phyloP scores from a whole-genome alignment of 2,329 filamentous ascomycete species.

The Magnaporthiopsis incrustans region DNA sequence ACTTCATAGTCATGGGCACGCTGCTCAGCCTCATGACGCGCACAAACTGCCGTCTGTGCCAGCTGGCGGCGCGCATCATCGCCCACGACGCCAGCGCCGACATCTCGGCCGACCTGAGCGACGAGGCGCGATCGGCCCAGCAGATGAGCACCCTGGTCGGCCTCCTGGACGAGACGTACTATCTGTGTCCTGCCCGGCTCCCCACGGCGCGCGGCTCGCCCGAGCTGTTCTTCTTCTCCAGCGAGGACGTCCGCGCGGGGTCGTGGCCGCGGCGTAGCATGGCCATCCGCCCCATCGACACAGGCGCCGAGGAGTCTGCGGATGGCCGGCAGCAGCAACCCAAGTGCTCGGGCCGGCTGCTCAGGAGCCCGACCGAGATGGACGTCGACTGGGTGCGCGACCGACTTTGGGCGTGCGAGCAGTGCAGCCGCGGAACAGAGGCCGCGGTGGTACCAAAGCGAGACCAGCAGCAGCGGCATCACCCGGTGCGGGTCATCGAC shows the following conservation, averaged over 20 bases:
- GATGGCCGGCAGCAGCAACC: not conserved
- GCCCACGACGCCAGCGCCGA: slow-evolving; percentile 2
- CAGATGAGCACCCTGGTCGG: not conserved
- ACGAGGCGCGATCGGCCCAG: not conserved
- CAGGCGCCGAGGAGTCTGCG: not conserved
- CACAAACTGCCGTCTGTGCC: slow-evolving; percentile 3
- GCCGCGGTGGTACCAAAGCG: not conserved
- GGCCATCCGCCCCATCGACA: slow-evolving; percentile 6
- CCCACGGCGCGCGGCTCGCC: not conserved
- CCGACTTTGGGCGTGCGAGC: slow-evolving; percentile 3
- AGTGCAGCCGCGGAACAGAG: not conserved
- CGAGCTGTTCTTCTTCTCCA: slow-evolving; percentile 2
- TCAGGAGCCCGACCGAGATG: slow-evolving; percentile 5
- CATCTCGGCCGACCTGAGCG: not conserved
- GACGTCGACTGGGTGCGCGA: slow-evolving; percentile 7
- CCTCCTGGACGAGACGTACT: slow-evolving; percentile 6
- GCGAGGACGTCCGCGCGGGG: slow-evolving; percentile 1
- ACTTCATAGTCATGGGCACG: slow-evolving; percentile 5
- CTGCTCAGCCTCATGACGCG: slow-evolving; percentile 4
- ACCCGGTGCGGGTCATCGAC: slow-evolving; percentile 1
- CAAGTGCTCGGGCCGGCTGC: not conserved
- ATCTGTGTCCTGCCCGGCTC: not conserved
- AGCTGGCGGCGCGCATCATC: slow-evolving; percentile 5
- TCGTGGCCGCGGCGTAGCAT: slow-evolving; percentile 4
- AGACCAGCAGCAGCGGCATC: not conserved